Percentiles rank a stretch among this genome's conserved stretches.
These are phyloP conservation scores for Pueraria montana DNA, from an alignment of 306 rosid species.

Conservation along the genomic window DNA sequence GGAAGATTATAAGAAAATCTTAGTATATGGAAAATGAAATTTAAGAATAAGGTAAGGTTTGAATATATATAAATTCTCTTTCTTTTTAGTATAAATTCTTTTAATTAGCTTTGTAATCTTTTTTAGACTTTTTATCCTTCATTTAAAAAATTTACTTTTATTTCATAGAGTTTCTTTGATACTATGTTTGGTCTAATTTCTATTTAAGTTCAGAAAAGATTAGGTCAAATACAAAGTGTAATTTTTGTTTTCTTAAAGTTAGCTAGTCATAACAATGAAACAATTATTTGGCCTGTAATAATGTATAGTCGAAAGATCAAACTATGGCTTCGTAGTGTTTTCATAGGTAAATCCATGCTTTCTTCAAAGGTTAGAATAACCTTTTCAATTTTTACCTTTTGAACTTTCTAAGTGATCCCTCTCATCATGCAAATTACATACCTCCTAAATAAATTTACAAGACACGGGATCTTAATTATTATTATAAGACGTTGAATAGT, in stretches of 20 bases:
- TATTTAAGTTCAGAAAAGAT: background rate
- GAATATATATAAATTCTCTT: background rate
- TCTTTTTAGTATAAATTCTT: background rate
- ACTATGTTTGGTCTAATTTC: background rate
- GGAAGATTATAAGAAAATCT: background rate
- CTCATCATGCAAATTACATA: constrained; percentile 24
- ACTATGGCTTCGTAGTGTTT: background rate
- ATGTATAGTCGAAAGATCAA: background rate
- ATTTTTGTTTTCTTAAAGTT: constrained; percentile 2
- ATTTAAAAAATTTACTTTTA: background rate
- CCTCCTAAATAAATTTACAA: constrained; percentile 3
- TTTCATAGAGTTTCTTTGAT: background rate
- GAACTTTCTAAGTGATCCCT: background rate
- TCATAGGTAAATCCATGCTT: constrained; percentile 12
- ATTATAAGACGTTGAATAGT: background rate
- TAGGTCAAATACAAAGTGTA: background rate
- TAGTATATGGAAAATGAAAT: background rate
- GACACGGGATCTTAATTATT: background rate
- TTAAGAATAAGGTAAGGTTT: background rate
- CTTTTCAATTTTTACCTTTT: constrained; percentile 13
- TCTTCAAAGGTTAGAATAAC: constrained; percentile 34
- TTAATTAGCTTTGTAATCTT: background rate
- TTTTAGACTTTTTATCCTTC: background rate
- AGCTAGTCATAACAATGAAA: background rate
- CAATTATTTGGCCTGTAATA: background rate